These are phyloP conservation scores for Solanum lycopersicoides DNA, from an alignment of 257 asterid species.

Conservation along the genomic window DNA sequence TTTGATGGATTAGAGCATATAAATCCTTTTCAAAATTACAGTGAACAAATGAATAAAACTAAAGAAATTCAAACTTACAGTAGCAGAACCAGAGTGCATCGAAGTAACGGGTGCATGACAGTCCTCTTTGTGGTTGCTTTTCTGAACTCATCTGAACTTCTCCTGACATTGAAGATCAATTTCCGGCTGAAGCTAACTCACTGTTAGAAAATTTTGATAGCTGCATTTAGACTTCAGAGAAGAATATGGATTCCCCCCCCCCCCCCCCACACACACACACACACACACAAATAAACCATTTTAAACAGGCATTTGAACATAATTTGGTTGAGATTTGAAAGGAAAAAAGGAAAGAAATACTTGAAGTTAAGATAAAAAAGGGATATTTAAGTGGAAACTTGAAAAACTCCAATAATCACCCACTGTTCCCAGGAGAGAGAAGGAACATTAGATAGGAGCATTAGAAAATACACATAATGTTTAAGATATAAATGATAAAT, in stretches of 20 bases:
- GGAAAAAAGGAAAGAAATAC: not conserved
- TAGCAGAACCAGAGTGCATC: conserved; percentile 92
- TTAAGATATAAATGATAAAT: too few species aligned
- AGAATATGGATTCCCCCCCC: not conserved
- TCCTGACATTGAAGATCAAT: not conserved
- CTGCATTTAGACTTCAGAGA: not conserved
- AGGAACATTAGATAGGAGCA: too few species aligned
- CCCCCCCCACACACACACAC: too few species aligned
- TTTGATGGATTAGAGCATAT: not conserved
- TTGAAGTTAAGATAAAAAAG: not conserved
- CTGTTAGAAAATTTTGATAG: not conserved
- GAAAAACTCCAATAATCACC: not conserved
- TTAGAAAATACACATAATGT: too few species aligned
- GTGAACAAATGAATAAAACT: not conserved
- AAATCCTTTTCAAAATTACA: not conserved
- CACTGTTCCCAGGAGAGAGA: too few species aligned
- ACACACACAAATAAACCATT: not conserved
- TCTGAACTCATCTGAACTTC: not conserved
- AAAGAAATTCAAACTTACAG: conserved; percentile 29
- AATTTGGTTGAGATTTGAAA: not conserved
- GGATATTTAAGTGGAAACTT: not conserved
- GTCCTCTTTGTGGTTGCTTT: conserved; percentile 10
- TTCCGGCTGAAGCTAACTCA: not conserved
- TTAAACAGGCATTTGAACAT: not conserved
- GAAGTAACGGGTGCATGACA: conserved; percentile 56